Evolutionary conservation across 345 rosid species (phyloP).

Genomic region (Pelargonium nanum): DNA sequence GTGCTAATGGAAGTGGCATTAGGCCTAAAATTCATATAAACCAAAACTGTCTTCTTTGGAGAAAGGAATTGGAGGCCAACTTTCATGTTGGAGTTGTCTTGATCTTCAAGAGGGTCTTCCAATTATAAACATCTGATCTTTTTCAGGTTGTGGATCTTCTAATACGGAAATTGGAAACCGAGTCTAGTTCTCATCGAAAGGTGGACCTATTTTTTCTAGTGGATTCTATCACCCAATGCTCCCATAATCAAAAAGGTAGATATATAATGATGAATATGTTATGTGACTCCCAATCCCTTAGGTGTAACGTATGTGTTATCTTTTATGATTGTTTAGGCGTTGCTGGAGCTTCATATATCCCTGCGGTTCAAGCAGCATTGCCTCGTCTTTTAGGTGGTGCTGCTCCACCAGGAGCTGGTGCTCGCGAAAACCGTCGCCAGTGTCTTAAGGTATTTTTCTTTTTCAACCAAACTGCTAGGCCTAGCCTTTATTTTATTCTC

Average conservation of each 20-base stretch:
- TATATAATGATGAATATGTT: not conserved
- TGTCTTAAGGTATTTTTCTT: conserved; percentile 68
- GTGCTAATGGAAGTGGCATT: not conserved
- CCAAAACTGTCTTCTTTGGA: not conserved
- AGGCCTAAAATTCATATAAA: not conserved
- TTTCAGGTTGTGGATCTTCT: conserved; percentile 88
- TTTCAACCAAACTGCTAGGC: conserved; percentile 16
- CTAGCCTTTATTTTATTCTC: not conserved
- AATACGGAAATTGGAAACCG: conserved; percentile 75
- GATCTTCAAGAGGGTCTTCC: not conserved
- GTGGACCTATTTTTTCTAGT: conserved; percentile 91
- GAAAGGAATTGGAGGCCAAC: no score
- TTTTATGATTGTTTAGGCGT: conserved; percentile 33
- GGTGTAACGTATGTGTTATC: not conserved
- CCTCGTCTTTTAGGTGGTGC: conserved; percentile 94
- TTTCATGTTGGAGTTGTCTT: not conserved
- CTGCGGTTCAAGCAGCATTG: conserved; percentile 76
- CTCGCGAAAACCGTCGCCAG: conserved; percentile 92
- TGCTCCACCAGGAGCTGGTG: conserved; percentile 74
- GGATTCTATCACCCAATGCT: conserved; percentile 90
- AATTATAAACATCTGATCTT: not conserved
- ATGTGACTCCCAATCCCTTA: not conserved
- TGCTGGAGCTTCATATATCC: conserved; percentile 79
- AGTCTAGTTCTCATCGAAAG: conserved; percentile 70
- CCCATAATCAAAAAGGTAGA: conserved; percentile 79